Evolutionary conservation across 2,329 filamentous ascomycete species (phyloP), one percentile per base, ranked within the genome.

Genomic region (Nothophaeocryptopus gaeumannii): DNA sequence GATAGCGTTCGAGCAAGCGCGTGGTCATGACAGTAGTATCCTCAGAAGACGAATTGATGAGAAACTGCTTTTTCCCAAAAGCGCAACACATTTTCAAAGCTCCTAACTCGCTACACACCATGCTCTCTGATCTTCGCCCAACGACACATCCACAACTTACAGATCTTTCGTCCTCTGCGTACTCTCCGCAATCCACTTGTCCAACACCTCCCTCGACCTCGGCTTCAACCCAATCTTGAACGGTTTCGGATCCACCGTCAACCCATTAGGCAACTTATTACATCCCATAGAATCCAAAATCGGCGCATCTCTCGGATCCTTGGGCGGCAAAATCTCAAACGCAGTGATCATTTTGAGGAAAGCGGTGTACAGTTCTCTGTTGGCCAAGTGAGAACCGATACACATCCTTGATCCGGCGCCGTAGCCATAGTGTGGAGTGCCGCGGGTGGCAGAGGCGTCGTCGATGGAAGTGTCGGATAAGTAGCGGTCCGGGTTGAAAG

Each of bases 401-500:
- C 69, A 72, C 69, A 72, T 72, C 10, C 69, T 46, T n/a, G 60
- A 64, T 1, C 69, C 69, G 0, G 75, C 75, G 13, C 75, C 74
- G 45, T 76, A 77, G 10, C 67, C 67, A 45, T 77, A 77, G 44
- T 78, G 75, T 33, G 74, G 72, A 5, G 74, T 77, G 0, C 75
- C 74, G n/a, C 58, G 45, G 12, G 47, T 60, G 1, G 62, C 65
- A n/a, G 56, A 60, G 2, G 68, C 67, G 38, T 70, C 70, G 39
- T 74, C 72, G 8, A 70, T 61, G 2, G 66, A 64, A 37, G 75
- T 72, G 45, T 82, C 74, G 9, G 75, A 67, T 9, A 90, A 71
- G 63, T 85, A 90, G 20, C 86, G 79, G 56, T 89, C 85, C 0
- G 86, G 84, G n/a, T 81, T 73, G 66, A 90, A 89, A 5, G 72